phyloP scores from a whole-genome alignment of 2,329 filamentous ascomycete species.

The Amauroascus niger region DNA sequence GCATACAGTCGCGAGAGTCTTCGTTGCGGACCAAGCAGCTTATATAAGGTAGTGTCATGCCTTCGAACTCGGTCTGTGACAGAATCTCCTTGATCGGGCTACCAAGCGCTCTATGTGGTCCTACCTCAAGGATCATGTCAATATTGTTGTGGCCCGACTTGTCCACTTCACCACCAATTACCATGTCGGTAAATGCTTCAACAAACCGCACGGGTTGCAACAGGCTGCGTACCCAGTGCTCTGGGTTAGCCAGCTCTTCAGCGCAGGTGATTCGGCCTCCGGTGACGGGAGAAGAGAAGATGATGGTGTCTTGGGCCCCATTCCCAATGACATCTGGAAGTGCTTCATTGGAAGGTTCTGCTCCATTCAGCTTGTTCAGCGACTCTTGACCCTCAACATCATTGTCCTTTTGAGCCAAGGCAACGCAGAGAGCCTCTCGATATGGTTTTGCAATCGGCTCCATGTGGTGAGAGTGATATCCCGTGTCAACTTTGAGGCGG shows the following conservation, averaged over 20 bases:
- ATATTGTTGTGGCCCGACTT: constrained; percentile 11
- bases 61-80: not conserved
- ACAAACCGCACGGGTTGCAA: constrained; percentile 29
- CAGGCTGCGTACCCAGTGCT: constrained; percentile 24
- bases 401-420: not conserved
- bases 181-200: constrained; percentile 18
- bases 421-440: not conserved
- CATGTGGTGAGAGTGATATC: constrained; percentile 25
- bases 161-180: not conserved
- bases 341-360: too few species aligned
- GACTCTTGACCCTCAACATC: constrained; percentile 28
- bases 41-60: not conserved
- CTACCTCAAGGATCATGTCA: constrained; percentile 25
- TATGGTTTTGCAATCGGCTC: constrained; percentile 14
- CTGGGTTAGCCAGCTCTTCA: too few species aligned
- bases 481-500: constrained; percentile 25
- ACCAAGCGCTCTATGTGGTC: constrained; percentile 29
- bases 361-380: too few species aligned
- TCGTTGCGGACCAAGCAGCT: not conserved
- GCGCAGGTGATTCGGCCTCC: too few species aligned
- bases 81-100: constrained; percentile 20
- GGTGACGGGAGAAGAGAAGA: too few species aligned
- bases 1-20: not conserved
- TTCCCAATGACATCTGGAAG: too few species aligned
- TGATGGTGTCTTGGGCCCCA: too few species aligned